Evolutionary conservation across 345 rosid genomes (phyloP).

Genomic region (Atalantia buxifolia): DNA sequence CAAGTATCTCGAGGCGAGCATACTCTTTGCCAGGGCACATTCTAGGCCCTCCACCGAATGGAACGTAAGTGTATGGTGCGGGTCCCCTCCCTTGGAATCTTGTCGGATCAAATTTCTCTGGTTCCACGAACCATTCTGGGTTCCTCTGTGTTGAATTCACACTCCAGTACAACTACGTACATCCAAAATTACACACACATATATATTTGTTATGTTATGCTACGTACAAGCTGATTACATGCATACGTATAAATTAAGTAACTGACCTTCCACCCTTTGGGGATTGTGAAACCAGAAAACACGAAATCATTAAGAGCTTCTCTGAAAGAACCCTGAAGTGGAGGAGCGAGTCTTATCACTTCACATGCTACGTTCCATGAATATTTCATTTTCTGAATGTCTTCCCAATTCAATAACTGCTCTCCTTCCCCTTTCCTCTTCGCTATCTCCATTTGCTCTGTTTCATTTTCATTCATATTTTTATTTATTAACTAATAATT

Average conservation of each 20-base stretch:
- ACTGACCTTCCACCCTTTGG: slow-evolving; percentile 24
- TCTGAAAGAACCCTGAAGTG: slow-evolving; percentile 22
- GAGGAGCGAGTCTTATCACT: slow-evolving; percentile 25
- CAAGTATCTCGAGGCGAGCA: slow-evolving; percentile 24
- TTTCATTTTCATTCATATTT: too few relatives aligned
- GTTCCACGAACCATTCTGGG: slow-evolving; percentile 16
- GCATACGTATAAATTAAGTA: too few relatives aligned
- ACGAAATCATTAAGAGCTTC: slow-evolving; percentile 18
- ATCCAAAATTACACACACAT: too few relatives aligned
- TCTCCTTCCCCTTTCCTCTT: slow-evolving; percentile 10
- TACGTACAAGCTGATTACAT: not conserved
- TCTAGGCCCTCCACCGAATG: slow-evolving; percentile 27
- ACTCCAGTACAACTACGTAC: slow-evolving; percentile 15
- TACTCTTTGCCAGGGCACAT: slow-evolving; percentile 28
- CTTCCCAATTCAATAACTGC: slow-evolving; percentile 19
- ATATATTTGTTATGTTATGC: too few relatives aligned
- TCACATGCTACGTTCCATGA: slow-evolving; percentile 29
- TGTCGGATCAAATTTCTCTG: slow-evolving; percentile 21
- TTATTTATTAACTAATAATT: too few relatives aligned
- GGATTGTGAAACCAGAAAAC: slow-evolving; percentile 17
- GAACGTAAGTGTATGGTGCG: slow-evolving; percentile 19
- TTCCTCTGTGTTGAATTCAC: slow-evolving; percentile 22
- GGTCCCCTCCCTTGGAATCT: slow-evolving; percentile 26
- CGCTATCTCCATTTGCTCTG: slow-evolving; percentile 20
- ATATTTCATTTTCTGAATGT: slow-evolving; percentile 23